Conservation (phyloP, 352 stramenopile species). For the Phytophthora boehmeriae region DNA sequence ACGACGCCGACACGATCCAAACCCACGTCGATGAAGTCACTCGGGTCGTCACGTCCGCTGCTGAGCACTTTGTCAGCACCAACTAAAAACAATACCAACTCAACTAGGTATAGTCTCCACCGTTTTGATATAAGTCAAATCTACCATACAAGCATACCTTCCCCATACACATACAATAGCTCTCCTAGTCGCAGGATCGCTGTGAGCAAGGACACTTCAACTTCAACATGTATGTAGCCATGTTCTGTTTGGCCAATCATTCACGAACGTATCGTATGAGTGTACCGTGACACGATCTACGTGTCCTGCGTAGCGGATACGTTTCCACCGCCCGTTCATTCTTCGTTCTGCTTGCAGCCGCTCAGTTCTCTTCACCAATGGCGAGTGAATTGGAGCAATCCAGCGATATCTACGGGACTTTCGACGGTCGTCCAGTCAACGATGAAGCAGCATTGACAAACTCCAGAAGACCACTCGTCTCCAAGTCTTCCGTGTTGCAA, state of each 20-base stretch:
- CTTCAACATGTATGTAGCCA: too few relatives aligned
- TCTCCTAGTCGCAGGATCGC: too few relatives aligned
- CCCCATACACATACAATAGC: too few relatives aligned
- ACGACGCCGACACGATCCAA: constrained; percentile 34
- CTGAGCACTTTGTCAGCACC: constrained; percentile 11
- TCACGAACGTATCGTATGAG: neutral
- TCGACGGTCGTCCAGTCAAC: constrained; percentile 27
- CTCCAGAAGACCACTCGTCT: neutral
- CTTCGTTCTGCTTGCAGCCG: neutral
- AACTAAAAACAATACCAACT: neutral
- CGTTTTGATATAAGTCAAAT: too few relatives aligned
- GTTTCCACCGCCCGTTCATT: neutral
- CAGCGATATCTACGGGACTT: constrained; percentile 56
- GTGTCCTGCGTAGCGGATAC: neutral
- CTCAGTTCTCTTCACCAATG: constrained; percentile 16
- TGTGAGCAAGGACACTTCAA: too few relatives aligned
- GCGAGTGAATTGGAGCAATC: constrained; percentile 23
- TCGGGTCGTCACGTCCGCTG: constrained; percentile 24
- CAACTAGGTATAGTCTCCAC: too few relatives aligned
- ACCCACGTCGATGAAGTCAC: constrained; percentile 41
- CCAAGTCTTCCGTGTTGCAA: constrained; percentile 23
- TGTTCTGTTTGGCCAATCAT: too few relatives aligned
- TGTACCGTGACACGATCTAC: neutral
- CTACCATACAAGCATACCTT: too few relatives aligned
- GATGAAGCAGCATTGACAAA: neutral